A percentile compares a stretch with the other conserved stretches of the same genome.
Conservation (phyloP, 371 early-diverging fungal species). For the Neoconidiobolus thromboides region DNA sequence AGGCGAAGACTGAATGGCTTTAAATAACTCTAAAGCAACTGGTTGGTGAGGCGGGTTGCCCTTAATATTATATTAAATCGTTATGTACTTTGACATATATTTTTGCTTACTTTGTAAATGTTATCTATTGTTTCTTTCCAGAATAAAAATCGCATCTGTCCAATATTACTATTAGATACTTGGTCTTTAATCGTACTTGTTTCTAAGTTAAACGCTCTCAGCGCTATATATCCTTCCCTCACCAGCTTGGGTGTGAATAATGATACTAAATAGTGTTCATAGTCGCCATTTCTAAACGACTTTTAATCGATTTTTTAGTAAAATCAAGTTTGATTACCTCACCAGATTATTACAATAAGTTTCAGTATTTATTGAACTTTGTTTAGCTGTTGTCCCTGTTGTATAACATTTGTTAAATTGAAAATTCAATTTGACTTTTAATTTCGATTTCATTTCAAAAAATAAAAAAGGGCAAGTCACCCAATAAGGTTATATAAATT, state of each 20-base stretch:
- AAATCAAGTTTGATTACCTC: too few relatives aligned
- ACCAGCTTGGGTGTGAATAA: neutral
- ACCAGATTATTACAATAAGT: too few relatives aligned
- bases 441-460: too few relatives aligned
- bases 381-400: too few relatives aligned
- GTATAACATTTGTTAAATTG: too few relatives aligned
- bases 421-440: too few relatives aligned
- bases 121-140: constrained; percentile 1
- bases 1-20: neutral
- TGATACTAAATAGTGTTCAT: neutral
- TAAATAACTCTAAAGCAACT: neutral
- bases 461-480: too few relatives aligned
- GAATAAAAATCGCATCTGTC: neutral
- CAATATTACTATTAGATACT: neutral
- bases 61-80: neutral
- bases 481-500: too few relatives aligned
- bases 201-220: neutral
- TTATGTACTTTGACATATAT: neutral
- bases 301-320: too few relatives aligned
- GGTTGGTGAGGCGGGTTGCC: neutral
- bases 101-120: neutral
- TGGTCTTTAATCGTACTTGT: neutral
- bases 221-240: neutral
- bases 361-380: too few relatives aligned
- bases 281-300: neutral